Base-by-base conservation (phyloP, 495 filamentous ascomycete species). In the Terfezia claveryi region DNA sequence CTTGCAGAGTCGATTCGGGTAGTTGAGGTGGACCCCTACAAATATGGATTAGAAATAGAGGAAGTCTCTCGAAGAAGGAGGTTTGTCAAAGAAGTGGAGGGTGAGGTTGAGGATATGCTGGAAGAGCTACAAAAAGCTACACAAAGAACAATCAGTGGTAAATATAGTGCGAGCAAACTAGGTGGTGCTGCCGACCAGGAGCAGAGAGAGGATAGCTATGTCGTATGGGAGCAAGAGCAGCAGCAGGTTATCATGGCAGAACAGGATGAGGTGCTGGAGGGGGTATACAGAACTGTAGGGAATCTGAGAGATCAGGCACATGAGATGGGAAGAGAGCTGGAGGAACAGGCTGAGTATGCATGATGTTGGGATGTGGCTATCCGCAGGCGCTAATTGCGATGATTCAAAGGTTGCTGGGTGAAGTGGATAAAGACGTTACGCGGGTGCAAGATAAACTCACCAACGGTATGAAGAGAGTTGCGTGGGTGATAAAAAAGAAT, bases 261-360 rank as follows among this genome's bases (percentile, higher is more conserved):
- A 68, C 91, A 96, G 71, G 92, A 98, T 66, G 73, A 91, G 72
- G 80, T 86, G 59, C 72, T 98, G 8, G 89, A 95, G 67, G 83
- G 83, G 4, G 92, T 98, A 46, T 94, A 85, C 64, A 77, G 79
- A 60, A 96, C 91, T 2, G 91, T 98, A 38, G 88, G 86, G 0
- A 94, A 85, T 63, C 64, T 98, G 62, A 71, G 87, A 53, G 73
- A 82, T 66, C 89, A 95, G 73, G 92, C 92, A 14, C 79, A 91
- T 69, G 81, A 82, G 58, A 96, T 98, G 89, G 88, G 88, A 8
- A 71, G 89, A 54, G 91, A 98, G 69, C 71, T 98, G 51, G 92
- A 94, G 67, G 89, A 95, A 67, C 91, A 98, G 74, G 74, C 71
- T 20, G 81, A 84, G 41, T 64, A 77, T 77, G 73, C 4, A 46